Evolutionary conservation across 176 grass and related monocot genomes (phyloP).

Genomic region (Avena atlantica): DNA sequence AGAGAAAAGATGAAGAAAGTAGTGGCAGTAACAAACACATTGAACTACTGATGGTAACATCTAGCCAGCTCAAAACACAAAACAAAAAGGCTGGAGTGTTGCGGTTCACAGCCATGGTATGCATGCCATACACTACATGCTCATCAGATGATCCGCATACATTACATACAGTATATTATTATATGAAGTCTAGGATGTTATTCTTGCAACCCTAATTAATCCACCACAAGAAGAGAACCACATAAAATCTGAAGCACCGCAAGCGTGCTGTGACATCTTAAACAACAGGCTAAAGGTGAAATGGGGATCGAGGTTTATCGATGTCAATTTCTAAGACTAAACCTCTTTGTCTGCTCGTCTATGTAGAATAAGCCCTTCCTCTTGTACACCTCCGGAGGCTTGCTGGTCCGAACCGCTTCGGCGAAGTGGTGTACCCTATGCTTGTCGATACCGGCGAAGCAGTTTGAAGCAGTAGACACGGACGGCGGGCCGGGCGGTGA

Average conservation of each 20-base stretch:
- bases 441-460: slow-evolving; percentile 60
- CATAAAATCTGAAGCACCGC: not conserved
- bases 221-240: not conserved
- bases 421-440: slow-evolving; percentile 67
- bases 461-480: slow-evolving; percentile 76
- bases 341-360: slow-evolving; percentile 69
- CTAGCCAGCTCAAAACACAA: not conserved
- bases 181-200: not conserved
- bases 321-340: not conserved
- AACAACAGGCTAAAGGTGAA: not conserved
- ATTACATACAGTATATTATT: slow-evolving; percentile 13
- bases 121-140: not conserved
- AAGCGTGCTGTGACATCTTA: not conserved
- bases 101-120: not conserved
- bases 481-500: slow-evolving; percentile 66
- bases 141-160: not conserved
- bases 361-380: slow-evolving; percentile 74
- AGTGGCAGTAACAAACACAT: slow-evolving; percentile 6
- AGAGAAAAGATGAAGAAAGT: not conserved
- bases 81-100: not conserved
- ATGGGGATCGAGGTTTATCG: not conserved
- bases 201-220: not conserved
- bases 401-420: slow-evolving; percentile 59
- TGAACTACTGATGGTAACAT: not conserved
- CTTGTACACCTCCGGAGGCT: slow-evolving; percentile 71